Conservation (phyloP, 768 basidiomycete species). For the Tubosaeta brunneosetosa region DNA sequence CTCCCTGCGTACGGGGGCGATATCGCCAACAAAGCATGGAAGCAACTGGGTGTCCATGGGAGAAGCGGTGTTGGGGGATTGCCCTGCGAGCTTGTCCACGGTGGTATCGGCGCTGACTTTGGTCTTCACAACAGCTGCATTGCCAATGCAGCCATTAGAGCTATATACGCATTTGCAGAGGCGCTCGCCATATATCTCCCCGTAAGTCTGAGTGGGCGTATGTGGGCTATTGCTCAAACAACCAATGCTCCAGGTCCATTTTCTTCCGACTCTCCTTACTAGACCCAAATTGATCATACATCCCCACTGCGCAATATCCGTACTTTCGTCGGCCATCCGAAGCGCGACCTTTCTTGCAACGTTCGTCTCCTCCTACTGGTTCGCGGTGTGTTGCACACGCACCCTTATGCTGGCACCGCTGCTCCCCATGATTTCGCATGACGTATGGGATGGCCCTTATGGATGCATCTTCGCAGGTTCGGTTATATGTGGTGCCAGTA, state of each 20-base stretch:
- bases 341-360: conserved; percentile 70
- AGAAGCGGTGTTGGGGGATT: conserved; percentile 60
- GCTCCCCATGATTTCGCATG: conserved; percentile 65
- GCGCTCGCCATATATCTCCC: conserved; percentile 67
- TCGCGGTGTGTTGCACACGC: conserved; percentile 63
- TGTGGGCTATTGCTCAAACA: background rate
- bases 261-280: conserved; percentile 60
- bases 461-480: conserved; percentile 66
- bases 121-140: conserved; percentile 54
- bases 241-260: conserved; percentile 51
- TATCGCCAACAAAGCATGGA: conserved; percentile 51
- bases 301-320: conserved; percentile 36
- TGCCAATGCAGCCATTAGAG: conserved; percentile 53
- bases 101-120: conserved; percentile 41
- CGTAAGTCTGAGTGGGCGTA: conserved; percentile 38
- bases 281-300: conserved; percentile 50
- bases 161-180: conserved; percentile 53
- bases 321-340: conserved; percentile 49
- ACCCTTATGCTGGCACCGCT: conserved; percentile 59
- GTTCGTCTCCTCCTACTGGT: conserved; percentile 70
- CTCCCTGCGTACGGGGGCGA: conserved; percentile 63
- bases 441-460: conserved; percentile 75
- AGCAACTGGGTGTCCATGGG: conserved; percentile 46
- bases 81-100: conserved; percentile 74
- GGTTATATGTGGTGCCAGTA: conserved; percentile 66